Conservation (phyloP, 1,139 yeast species). For the Taiozyma sp. region DNA sequence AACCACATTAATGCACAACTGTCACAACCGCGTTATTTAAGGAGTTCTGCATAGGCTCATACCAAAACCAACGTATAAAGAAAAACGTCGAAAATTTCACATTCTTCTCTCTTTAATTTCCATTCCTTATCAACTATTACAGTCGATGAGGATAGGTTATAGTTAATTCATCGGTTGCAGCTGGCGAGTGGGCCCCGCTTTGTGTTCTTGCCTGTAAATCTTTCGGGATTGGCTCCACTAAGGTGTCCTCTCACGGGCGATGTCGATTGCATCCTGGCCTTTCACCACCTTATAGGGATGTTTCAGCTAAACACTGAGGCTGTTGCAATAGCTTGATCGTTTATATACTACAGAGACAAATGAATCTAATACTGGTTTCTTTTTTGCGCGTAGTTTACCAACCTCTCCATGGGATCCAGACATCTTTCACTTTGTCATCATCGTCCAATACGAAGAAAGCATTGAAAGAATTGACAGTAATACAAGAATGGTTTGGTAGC, state of each 20-base stretch:
- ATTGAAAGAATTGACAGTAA: slow-evolving; percentile 61
- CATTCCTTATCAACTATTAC: slow-evolving; percentile 54
- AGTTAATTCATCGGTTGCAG: slow-evolving; percentile 43
- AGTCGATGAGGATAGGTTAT: slow-evolving; percentile 59
- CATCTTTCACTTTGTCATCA: slow-evolving; percentile 47
- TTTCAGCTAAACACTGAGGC: slow-evolving; percentile 27
- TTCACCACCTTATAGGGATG: slow-evolving; percentile 36
- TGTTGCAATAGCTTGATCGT: slow-evolving; percentile 14
- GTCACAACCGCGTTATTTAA: background rate
- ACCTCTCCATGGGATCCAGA: slow-evolving; percentile 72
- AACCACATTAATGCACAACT: background rate
- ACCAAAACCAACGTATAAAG: background rate
- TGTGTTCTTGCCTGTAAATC: slow-evolving; percentile 2
- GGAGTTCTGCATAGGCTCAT: background rate
- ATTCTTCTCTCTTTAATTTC: slow-evolving; percentile 27
- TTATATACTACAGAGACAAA: background rate
- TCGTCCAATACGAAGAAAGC: slow-evolving; percentile 54
- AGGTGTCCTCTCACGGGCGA: slow-evolving; percentile 26
- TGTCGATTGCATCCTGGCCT: slow-evolving; percentile 36
- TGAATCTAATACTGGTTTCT: slow-evolving; percentile 14
- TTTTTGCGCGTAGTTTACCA: slow-evolving; percentile 13
- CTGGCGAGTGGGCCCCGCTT: slow-evolving; percentile 20
- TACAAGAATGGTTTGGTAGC: slow-evolving; percentile 73
- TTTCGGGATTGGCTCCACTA: background rate
- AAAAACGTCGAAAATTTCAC: slow-evolving; percentile 15